Evolutionary conservation across 2,329 filamentous ascomycete genomes (phyloP).

Genomic region (Talaromyces atroroseus): DNA sequence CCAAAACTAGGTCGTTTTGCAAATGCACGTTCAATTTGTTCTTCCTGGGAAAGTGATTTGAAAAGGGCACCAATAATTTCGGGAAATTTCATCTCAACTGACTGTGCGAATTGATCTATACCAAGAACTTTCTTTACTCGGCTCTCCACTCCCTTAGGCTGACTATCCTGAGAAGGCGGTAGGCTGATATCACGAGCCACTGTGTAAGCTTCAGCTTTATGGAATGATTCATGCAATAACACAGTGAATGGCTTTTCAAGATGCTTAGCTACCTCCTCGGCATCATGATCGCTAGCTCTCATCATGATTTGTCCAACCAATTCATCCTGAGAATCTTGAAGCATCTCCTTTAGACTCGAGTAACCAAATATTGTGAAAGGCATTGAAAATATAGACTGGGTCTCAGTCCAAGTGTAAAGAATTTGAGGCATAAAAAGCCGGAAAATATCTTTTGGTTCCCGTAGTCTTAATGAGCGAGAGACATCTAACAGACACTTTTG

Average conservation of each 20-base stretch:
- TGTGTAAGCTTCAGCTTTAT: constrained; percentile 75
- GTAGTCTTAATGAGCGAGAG: constrained; percentile 59
- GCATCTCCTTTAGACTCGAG: constrained; percentile 58
- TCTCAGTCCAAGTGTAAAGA: constrained; percentile 81
- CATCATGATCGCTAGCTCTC: constrained; percentile 64
- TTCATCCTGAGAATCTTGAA: constrained; percentile 69
- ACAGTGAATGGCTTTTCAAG: constrained; percentile 52
- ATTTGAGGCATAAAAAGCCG: constrained; percentile 80
- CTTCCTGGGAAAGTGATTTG: constrained; percentile 70
- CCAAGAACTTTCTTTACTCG: constrained; percentile 66
- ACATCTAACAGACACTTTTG: constrained; percentile 64
- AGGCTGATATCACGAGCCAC: constrained; percentile 67
- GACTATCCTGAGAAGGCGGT: constrained; percentile 37
- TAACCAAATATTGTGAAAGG: constrained; percentile 87
- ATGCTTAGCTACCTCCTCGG: constrained; percentile 54
- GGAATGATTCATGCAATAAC: constrained; percentile 64
- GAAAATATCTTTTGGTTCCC: constrained; percentile 67
- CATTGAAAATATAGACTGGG: constrained; percentile 61
- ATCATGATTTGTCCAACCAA: constrained; percentile 75
- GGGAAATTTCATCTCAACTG: constrained; percentile 65
- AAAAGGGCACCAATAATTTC: constrained; percentile 73
- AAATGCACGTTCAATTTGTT: constrained; percentile 64
- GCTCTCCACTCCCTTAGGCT: constrained; percentile 56
- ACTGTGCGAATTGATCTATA: constrained; percentile 56
- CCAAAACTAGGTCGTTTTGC: constrained; percentile 53